These are phyloP conservation scores for Torrubiella hemipterigena DNA, from an alignment of 2,329 filamentous ascomycete species.

Conservation along the genomic window DNA sequence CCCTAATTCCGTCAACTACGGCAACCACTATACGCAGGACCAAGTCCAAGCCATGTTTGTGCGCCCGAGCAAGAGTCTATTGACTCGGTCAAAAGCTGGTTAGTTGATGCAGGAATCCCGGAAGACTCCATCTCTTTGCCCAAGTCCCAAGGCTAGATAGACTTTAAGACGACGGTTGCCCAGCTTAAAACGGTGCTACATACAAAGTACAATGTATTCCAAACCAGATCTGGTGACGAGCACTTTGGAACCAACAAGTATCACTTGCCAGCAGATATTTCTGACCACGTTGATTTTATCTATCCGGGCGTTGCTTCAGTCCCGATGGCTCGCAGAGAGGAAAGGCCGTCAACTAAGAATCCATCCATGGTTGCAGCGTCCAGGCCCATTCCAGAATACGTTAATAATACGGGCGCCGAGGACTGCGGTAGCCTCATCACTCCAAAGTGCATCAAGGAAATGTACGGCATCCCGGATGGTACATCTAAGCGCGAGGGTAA, in stretches of 20 bases:
- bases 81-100: conserved; percentile 37
- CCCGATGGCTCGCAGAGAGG: not conserved
- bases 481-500: conserved; percentile 22
- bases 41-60: conserved; percentile 29
- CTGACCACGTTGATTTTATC: conserved; percentile 25
- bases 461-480: conserved; percentile 26
- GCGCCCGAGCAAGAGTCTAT: conserved; percentile 29
- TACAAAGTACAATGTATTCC: conserved; percentile 38
- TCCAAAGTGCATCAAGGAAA: conserved; percentile 37
- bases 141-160: conserved; percentile 31
- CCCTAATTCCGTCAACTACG: conserved; percentile 29
- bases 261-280: conserved; percentile 22
- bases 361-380: no score
- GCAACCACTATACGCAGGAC: conserved; percentile 31
- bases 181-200: conserved; percentile 35
- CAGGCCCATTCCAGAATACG: not conserved
- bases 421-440: conserved; percentile 42
- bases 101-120: conserved; percentile 37
- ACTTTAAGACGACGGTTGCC: conserved; percentile 6
- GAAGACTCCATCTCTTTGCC: conserved; percentile 27
- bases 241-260: conserved; percentile 28
- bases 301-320: conserved; percentile 24
- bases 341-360: no score
- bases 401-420: no score
- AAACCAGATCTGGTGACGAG: conserved; percentile 14